A percentile compares a stretch with the other conserved stretches of the same genome.
These are phyloP conservation scores for Apiospora koreana DNA, from an alignment of 2,329 filamentous ascomycete species.

Conservation along the genomic window DNA sequence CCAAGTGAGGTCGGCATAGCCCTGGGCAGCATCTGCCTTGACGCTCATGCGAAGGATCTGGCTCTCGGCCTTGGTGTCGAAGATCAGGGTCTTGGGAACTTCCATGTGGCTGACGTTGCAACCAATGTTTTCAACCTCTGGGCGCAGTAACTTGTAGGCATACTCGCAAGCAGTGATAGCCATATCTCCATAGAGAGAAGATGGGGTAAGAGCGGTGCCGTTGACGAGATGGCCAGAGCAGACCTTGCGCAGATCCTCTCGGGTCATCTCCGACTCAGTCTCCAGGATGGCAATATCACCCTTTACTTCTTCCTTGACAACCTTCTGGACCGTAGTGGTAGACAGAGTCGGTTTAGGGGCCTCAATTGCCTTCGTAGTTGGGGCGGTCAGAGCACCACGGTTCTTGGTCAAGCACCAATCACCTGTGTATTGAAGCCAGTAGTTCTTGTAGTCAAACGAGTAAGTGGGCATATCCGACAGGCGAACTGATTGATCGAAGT, in stretches of 20 bases:
- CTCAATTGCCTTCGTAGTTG: conserved; percentile 29
- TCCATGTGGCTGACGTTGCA: conserved; percentile 68
- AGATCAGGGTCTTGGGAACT: conserved; percentile 70
- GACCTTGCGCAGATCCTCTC: conserved; percentile 62
- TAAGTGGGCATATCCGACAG: conserved; percentile 69
- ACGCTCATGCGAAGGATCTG: conserved; percentile 64
- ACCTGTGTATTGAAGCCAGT: conserved; percentile 67
- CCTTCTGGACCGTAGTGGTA: conserved; percentile 65
- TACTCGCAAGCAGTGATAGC: conserved; percentile 64
- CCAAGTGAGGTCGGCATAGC: conserved; percentile 57
- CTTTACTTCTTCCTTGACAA: conserved; percentile 63
- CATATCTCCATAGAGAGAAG: conserved; percentile 53
- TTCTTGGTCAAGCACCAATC: conserved; percentile 68
- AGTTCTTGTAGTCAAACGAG: conserved; percentile 69
- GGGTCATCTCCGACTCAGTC: conserved; percentile 66
- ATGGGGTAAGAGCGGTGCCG: conserved; percentile 65
- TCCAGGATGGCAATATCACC: conserved; percentile 60
- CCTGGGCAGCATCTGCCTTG: conserved; percentile 57
- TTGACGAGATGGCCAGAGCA: conserved; percentile 70
- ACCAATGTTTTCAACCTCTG: conserved; percentile 55
- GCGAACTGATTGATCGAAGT: conserved; percentile 58
- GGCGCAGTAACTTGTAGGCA: conserved; percentile 63
- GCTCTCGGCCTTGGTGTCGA: conserved; percentile 42
- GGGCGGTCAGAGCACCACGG: conserved; percentile 52
- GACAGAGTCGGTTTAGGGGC: conserved; percentile 55